phyloP scores from a whole-genome alignment of 208 protist species.

The Trypanosoma mega region DNA sequence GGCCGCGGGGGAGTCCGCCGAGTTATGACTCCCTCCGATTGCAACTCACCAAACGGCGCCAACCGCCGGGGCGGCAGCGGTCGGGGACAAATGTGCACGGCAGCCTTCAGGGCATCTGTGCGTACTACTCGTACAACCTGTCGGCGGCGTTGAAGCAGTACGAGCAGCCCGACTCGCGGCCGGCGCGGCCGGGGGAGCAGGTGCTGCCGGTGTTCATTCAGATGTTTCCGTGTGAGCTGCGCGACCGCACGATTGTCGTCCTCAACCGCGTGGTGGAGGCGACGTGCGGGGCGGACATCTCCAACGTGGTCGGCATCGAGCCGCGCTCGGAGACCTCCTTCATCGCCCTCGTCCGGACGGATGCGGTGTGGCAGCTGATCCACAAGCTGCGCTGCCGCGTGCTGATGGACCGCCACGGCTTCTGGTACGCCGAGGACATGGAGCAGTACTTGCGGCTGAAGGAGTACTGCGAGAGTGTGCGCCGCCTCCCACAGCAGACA shows the following conservation, averaged over 20 bases:
- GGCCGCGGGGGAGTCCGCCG: conserved; percentile 13
- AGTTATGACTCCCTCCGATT: conserved; percentile 22
- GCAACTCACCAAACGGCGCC: conserved; percentile 9
- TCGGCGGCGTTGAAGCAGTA: conserved; percentile 25
- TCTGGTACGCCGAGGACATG: conserved; percentile 65
- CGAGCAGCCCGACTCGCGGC: conserved; percentile 16
- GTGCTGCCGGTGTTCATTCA: conserved; percentile 62
- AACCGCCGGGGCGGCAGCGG: conserved; percentile 13
- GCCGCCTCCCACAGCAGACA: conserved; percentile 67
- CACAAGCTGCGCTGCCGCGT: conserved; percentile 69
- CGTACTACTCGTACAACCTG: conserved; percentile 29
- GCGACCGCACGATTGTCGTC: conserved; percentile 46
- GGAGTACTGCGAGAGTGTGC: conserved; percentile 75
- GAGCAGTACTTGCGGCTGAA: conserved; percentile 65
- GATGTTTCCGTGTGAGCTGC: conserved; percentile 82
- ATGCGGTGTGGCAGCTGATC: conserved; percentile 49
- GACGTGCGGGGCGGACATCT: conserved; percentile 29
- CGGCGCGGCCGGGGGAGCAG: conserved; percentile 6
- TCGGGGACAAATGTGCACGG: conserved; percentile 31
- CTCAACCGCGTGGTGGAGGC: conserved; percentile 70
- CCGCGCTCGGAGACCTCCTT: conserved; percentile 76
- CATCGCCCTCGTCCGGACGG: conserved; percentile 55
- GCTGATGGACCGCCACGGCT: conserved; percentile 80
- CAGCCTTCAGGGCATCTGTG: conserved; percentile 26
- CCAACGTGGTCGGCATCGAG: conserved; percentile 54